Evolutionary conservation across 2,329 filamentous ascomycete genomes (phyloP).

Genomic region (Colletotrichum salicis): DNA sequence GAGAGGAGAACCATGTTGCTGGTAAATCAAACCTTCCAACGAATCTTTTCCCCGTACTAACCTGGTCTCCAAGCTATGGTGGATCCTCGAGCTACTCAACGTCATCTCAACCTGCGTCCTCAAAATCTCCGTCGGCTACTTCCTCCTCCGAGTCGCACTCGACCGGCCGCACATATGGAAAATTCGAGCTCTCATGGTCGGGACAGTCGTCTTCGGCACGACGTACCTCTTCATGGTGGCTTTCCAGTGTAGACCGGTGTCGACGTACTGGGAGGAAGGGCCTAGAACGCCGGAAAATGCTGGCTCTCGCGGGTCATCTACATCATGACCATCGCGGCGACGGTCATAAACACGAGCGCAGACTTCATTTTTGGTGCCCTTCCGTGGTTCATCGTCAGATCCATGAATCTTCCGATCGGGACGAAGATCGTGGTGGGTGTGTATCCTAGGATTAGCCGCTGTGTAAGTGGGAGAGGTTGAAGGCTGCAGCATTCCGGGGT

Average conservation of each 20-base stretch:
- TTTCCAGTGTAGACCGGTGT: conserved; percentile 53
- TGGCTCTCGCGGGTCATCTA: conserved; percentile 40
- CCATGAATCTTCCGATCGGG: conserved; percentile 50
- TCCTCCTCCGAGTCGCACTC: conserved; percentile 53
- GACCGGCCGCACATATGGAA: conserved; percentile 46
- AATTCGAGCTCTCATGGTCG: conserved; percentile 46
- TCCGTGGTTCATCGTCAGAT: conserved; percentile 52
- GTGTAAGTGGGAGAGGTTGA: conserved; percentile 35
- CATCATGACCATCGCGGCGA: conserved; percentile 49
- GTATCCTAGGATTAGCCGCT: conserved; percentile 46
- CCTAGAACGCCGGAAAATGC: conserved; percentile 42
- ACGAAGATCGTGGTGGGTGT: conserved; percentile 49
- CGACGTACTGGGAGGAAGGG: conserved; percentile 50
- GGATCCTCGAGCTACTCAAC: conserved; percentile 53
- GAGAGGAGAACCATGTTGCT: not conserved
- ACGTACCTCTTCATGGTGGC: conserved; percentile 53
- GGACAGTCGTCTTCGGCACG: conserved; percentile 49
- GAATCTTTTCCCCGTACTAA: not conserved
- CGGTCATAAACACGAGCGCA: conserved; percentile 48
- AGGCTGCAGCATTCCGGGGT: not conserved
- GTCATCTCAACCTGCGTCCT: conserved; percentile 44
- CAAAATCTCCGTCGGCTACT: conserved; percentile 55
- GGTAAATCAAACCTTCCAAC: not conserved
- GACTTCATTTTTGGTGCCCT: conserved; percentile 53
- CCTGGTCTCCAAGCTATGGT: conserved; percentile 43